phyloP scores from a whole-genome alignment of 441 rosid species.

The Pelargonium myrrhifolium region DNA sequence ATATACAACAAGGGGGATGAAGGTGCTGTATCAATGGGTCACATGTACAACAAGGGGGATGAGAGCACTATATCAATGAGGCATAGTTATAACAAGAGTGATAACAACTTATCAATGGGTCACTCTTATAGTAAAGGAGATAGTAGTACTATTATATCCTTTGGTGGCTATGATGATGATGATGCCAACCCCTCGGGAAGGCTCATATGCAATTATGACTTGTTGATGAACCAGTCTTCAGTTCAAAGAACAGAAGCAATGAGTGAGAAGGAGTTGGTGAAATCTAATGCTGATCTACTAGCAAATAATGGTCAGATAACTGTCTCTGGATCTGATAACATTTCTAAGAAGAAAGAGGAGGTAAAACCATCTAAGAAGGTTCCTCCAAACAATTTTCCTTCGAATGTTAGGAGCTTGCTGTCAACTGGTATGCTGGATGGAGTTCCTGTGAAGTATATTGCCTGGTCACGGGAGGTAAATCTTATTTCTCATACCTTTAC shows the following conservation, averaged over 20 bases:
- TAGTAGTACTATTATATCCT: constrained; percentile 33
- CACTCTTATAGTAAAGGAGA: constrained; percentile 29
- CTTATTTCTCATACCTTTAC: not conserved
- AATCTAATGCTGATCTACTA: constrained; percentile 22
- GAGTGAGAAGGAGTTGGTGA: constrained; percentile 31
- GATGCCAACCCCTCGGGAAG: constrained; percentile 40
- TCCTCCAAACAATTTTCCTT: constrained; percentile 62
- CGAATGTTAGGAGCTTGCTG: constrained; percentile 67
- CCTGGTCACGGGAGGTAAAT: constrained; percentile 63
- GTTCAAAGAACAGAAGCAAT: constrained; percentile 31
- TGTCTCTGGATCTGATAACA: constrained; percentile 37
- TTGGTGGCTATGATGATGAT: constrained; percentile 54
- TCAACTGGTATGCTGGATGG: constrained; percentile 85
- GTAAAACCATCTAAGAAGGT: constrained; percentile 46
- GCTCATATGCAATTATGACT: constrained; percentile 42
- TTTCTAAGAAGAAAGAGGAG: constrained; percentile 42
- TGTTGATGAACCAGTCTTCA: constrained; percentile 37
- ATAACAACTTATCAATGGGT: constrained; percentile 29
- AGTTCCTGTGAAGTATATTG: constrained; percentile 60
- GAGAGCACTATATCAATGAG: constrained; percentile 30
- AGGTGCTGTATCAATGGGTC: constrained; percentile 28
- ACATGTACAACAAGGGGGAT: constrained; percentile 39
- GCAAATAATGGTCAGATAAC: constrained; percentile 28
- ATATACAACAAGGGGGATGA: constrained; percentile 35
- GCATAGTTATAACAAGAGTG: constrained; percentile 1